Conservation (phyloP, 176 grass and related monocot species). For the Hyparrhenia diplandra region DNA sequence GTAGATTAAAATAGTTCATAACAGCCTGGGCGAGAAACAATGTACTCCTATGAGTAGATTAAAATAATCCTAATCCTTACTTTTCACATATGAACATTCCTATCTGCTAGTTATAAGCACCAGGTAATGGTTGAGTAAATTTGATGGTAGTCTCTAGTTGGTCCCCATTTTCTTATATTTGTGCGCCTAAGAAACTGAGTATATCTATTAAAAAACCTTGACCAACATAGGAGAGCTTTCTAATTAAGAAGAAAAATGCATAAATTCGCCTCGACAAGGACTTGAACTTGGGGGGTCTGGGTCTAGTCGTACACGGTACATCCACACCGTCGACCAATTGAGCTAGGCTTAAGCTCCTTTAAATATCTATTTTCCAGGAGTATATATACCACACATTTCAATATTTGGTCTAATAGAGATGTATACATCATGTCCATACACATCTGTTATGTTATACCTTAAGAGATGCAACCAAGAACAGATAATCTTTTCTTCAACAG, state of each 20-base stretch:
- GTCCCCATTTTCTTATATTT: background rate
- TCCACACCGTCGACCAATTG: background rate
- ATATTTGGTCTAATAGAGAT: background rate
- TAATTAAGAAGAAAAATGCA: background rate
- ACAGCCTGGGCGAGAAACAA: too few species aligned
- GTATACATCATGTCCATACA: background rate
- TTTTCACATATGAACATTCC: constrained; percentile 10
- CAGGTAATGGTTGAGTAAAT: constrained; percentile 1
- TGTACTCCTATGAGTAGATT: too few species aligned
- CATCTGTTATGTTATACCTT: background rate
- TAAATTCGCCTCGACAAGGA: background rate
- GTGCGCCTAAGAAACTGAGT: background rate
- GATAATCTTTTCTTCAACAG: background rate
- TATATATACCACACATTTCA: background rate
- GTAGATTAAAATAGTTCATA: too few species aligned
- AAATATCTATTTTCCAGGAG: background rate
- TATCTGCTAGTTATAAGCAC: constrained; percentile 2
- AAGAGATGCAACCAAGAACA: background rate
- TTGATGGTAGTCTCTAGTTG: background rate
- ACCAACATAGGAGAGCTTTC: background rate
- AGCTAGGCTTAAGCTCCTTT: background rate
- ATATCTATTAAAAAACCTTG: background rate
- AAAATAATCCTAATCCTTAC: constrained; percentile 4
- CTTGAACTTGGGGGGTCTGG: background rate
- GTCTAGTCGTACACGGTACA: background rate